Percentiles rank a stretch among this genome's conserved stretches.
phyloP scores from a whole-genome alignment of 345 rosid genomes.

The Ceriops tagal region DNA sequence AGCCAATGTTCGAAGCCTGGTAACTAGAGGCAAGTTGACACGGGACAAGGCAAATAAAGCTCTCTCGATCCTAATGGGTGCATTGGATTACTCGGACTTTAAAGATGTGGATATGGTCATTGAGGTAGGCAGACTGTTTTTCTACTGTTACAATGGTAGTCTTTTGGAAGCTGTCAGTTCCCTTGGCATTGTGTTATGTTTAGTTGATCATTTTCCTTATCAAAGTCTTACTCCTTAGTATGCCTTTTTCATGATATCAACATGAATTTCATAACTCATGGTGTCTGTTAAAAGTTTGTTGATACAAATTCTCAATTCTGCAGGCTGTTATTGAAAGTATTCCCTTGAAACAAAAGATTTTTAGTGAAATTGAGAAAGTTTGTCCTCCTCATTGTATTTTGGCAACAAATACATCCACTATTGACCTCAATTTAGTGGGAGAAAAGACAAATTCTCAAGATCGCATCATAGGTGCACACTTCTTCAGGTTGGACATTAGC shows the following conservation, averaged over 20 bases:
- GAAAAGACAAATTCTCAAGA: conserved; percentile 71
- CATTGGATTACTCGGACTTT: conserved; percentile 69
- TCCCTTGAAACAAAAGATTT: conserved; percentile 82
- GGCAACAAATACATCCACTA: conserved; percentile 89
- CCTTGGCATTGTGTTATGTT: not conserved
- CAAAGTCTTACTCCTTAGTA: conserved; percentile 2
- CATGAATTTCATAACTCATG: not conserved
- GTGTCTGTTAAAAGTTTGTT: conserved; percentile 7
- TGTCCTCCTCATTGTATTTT: conserved; percentile 87
- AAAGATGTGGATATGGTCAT: conserved; percentile 93
- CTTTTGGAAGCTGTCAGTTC: not conserved
- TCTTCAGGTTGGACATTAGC: conserved; percentile 64
- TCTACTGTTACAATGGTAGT: not conserved
- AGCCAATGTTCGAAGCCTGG: conserved; percentile 75
- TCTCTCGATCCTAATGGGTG: conserved; percentile 75
- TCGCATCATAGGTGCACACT: conserved; percentile 91
- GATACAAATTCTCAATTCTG: conserved; percentile 21
- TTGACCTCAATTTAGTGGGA: conserved; percentile 72
- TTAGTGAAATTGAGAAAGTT: conserved; percentile 71
- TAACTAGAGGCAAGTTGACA: conserved; percentile 59
- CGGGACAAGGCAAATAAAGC: conserved; percentile 70
- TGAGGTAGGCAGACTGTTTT: conserved; percentile 48
- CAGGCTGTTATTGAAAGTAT: conserved; percentile 92
- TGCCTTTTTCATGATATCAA: not conserved
- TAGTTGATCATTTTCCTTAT: not conserved